phyloP scores from a whole-genome alignment of 768 basidiomycete genomes.

The Cytidiella melzeri region DNA sequence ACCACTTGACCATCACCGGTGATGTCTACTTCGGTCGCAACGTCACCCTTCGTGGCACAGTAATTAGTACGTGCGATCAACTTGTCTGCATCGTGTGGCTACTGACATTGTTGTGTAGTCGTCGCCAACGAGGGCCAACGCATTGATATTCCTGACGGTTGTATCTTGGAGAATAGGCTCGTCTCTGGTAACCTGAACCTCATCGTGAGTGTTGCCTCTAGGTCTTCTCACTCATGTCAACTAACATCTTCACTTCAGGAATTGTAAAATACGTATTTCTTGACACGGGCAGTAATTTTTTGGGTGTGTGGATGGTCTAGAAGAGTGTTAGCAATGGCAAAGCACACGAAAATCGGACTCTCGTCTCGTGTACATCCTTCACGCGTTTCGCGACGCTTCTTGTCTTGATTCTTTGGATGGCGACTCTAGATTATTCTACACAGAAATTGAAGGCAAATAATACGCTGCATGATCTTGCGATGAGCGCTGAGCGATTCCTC shows the following conservation, averaged over 20 bases:
- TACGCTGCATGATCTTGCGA: neutral
- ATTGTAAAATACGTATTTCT: slow-evolving; percentile 18
- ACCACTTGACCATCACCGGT: slow-evolving; percentile 69
- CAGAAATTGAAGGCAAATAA: neutral
- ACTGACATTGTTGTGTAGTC: slow-evolving; percentile 13
- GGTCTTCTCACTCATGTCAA: slow-evolving; percentile 3
- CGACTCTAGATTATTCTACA: neutral
- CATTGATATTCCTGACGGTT: slow-evolving; percentile 55
- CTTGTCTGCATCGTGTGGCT: neutral
- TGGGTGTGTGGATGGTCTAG: neutral
- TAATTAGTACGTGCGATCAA: slow-evolving; percentile 40
- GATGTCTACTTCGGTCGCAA: slow-evolving; percentile 65
- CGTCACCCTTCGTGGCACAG: slow-evolving; percentile 58
- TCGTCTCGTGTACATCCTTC: neutral
- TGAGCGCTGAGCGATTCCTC: neutral
- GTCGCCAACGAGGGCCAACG: slow-evolving; percentile 53
- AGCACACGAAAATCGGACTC: neutral
- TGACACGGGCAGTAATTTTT: neutral
- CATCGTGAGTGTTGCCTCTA: slow-evolving; percentile 40
- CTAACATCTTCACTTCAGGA: slow-evolving; percentile 20
- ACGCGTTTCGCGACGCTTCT: neutral
- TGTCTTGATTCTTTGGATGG: neutral
- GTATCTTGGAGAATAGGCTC: slow-evolving; percentile 50
- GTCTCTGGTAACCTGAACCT: slow-evolving; percentile 72
- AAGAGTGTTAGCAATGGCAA: neutral